phyloP scores from a whole-genome alignment of 495 filamentous ascomycete genomes.

The Lophiostoma macrostomum region DNA sequence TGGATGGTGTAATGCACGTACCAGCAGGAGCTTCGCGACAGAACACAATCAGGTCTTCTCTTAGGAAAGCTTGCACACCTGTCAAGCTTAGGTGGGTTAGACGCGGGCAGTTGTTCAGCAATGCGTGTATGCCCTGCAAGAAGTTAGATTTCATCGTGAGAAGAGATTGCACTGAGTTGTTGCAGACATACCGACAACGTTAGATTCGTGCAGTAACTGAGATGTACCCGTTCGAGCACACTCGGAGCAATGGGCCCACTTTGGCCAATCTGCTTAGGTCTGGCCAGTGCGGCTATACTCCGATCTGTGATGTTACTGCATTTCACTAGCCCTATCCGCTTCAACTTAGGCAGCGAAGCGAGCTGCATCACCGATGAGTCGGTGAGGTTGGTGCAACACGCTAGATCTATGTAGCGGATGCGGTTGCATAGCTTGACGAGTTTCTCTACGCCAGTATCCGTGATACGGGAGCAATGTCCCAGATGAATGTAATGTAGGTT shows the following conservation, averaged over 20 bases:
- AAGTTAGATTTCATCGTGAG: slow-evolving; percentile 3
- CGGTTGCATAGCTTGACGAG: slow-evolving; percentile 85
- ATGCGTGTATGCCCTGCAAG: slow-evolving; percentile 78
- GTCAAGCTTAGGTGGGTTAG: slow-evolving; percentile 95
- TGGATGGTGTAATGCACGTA: slow-evolving; percentile 37
- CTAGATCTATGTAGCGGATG: slow-evolving; percentile 95
- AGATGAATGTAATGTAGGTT: slow-evolving; percentile 95
- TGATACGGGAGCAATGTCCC: slow-evolving; percentile 88
- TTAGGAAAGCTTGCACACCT: slow-evolving; percentile 79
- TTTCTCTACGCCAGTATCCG: slow-evolving; percentile 76
- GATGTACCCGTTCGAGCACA: slow-evolving; percentile 85
- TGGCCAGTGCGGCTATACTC: slow-evolving; percentile 80
- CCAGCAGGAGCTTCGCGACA: slow-evolving; percentile 82
- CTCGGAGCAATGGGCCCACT: slow-evolving; percentile 53
- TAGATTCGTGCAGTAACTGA: slow-evolving; percentile 89
- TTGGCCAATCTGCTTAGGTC: slow-evolving; percentile 46
- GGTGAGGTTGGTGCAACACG: slow-evolving; percentile 88
- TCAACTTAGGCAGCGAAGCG: slow-evolving; percentile 83
- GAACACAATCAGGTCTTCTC: slow-evolving; percentile 72
- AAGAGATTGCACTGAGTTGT: background rate
- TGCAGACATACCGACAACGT: slow-evolving; percentile 66
- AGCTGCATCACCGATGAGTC: slow-evolving; percentile 82
- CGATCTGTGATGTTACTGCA: slow-evolving; percentile 83
- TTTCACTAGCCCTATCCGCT: slow-evolving; percentile 93
- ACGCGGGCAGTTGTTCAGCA: slow-evolving; percentile 86